Conservation (phyloP, 2,329 filamentous ascomycete genomes). For the Fusarium sp. region DNA sequence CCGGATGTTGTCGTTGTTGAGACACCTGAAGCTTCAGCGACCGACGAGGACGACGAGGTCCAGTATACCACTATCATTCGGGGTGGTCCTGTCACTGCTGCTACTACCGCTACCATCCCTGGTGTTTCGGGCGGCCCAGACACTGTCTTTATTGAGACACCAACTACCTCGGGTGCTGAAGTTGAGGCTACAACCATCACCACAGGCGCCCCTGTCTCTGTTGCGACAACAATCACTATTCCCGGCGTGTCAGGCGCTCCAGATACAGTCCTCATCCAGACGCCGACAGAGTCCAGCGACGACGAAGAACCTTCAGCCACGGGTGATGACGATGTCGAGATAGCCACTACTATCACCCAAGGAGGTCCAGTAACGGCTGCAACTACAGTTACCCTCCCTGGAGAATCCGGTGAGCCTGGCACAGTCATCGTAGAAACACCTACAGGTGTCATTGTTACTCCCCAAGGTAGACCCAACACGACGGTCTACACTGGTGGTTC, state of each 20-base stretch:
- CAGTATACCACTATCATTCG: not conserved
- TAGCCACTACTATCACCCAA: not conserved
- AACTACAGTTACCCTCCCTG: not conserved
- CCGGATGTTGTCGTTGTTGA: conserved; percentile 16
- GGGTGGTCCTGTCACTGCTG: not conserved
- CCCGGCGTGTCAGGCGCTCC: not conserved
- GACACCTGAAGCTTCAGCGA: not conserved
- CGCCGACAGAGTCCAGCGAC: not conserved
- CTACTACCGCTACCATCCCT: not conserved
- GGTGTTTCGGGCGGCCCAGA: not conserved
- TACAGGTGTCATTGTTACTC: not conserved
- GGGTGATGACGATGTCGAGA: not conserved
- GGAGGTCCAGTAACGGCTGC: not conserved
- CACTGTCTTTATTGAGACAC: conserved; percentile 15
- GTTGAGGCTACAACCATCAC: not conserved
- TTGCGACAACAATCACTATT: not conserved
- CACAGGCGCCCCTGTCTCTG: not conserved
- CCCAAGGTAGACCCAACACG: not conserved
- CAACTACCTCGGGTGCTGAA: rapidly evolving
- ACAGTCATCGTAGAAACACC: conserved; percentile 1
- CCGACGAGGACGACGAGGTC: not conserved
- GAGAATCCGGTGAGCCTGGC: not conserved
- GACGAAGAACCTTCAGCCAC: not conserved
- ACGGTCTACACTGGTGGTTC: not conserved
- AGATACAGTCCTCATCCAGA: conserved; percentile 7